These are phyloP conservation scores for Globisporangium iwayamae DNA, from an alignment of 352 stramenopile genomes.

Conservation along the genomic window DNA sequence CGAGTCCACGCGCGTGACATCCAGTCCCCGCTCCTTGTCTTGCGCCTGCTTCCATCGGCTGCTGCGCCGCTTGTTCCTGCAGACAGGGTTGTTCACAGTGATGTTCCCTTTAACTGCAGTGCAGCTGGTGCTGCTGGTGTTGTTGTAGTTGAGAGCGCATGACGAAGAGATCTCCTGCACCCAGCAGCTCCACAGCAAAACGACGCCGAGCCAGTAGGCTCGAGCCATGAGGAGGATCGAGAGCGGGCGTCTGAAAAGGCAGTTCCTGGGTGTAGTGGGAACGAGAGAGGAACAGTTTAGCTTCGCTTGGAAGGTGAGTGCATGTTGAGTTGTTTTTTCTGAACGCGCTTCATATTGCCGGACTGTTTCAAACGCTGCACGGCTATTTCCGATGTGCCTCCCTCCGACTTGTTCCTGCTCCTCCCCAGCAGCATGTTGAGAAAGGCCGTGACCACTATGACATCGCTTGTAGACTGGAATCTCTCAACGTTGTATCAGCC, in stretches of 20 bases:
- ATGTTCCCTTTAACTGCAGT: not conserved
- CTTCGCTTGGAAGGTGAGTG: too few species aligned
- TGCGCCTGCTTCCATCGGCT: not conserved
- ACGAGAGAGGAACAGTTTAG: too few species aligned
- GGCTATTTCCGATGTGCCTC: not conserved
- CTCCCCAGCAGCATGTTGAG: not conserved
- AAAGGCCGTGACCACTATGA: not conserved
- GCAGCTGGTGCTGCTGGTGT: not conserved
- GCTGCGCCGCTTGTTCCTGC: too few species aligned
- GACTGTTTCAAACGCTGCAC: not conserved
- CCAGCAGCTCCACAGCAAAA: not conserved
- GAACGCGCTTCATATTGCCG: not conserved
- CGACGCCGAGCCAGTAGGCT: not conserved
- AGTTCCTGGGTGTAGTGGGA: too few species aligned
- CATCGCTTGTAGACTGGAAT: not conserved
- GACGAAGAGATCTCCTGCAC: too few species aligned
- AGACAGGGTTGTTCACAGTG: not conserved
- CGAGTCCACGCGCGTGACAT: conserved; percentile 30
- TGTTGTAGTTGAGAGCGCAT: too few species aligned
- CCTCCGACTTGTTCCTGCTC: not conserved
- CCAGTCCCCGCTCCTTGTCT: not conserved
- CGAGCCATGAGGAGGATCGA: not conserved
- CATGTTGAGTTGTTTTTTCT: not conserved
- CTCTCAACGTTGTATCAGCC: too few species aligned
- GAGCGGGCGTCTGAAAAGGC: too few species aligned